Evolutionary conservation across 2,329 filamentous ascomycete species (phyloP).

Genomic region (Lachnellula hyalina): DNA sequence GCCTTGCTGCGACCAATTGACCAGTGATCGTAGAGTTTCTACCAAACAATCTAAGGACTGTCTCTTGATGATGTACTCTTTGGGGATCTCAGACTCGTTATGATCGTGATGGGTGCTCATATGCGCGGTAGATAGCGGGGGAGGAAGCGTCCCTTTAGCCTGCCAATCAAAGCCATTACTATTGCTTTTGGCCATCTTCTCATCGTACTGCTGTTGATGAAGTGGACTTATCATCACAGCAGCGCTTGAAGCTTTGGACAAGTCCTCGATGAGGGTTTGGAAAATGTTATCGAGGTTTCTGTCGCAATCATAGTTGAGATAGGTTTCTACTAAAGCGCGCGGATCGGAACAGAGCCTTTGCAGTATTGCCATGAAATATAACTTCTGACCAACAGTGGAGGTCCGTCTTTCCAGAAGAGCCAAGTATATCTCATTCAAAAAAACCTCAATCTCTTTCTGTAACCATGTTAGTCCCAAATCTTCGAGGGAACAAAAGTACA

Average conservation of each 20-base stretch:
- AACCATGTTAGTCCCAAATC: conserved; percentile 7
- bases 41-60: conserved; percentile 84
- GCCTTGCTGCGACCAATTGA: conserved; percentile 76
- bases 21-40: conserved; percentile 80
- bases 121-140: conserved; percentile 60
- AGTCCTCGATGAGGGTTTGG: conserved; percentile 87
- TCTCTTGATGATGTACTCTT: conserved; percentile 88
- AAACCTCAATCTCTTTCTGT: conserved; percentile 94
- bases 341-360: conserved; percentile 81
- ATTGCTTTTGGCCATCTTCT: conserved; percentile 57
- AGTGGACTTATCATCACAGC: conserved; percentile 68
- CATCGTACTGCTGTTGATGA: conserved; percentile 84
- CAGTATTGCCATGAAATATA: conserved; percentile 82
- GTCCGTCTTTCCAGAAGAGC: conserved; percentile 83
- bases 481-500: not conserved
- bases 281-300: conserved; percentile 95
- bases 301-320: conserved; percentile 98
- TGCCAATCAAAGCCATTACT: conserved; percentile 69
- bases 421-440: conserved; percentile 94
- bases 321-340: conserved; percentile 84
- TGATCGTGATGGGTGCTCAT: conserved; percentile 45
- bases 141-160: conserved; percentile 76
- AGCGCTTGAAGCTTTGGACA: conserved; percentile 79
- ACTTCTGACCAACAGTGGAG: conserved; percentile 84
- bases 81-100: conserved; percentile 66